These are phyloP conservation scores for Beauveria medogensis DNA, from an alignment of 2,329 filamentous ascomycete genomes.

Conservation along the genomic window DNA sequence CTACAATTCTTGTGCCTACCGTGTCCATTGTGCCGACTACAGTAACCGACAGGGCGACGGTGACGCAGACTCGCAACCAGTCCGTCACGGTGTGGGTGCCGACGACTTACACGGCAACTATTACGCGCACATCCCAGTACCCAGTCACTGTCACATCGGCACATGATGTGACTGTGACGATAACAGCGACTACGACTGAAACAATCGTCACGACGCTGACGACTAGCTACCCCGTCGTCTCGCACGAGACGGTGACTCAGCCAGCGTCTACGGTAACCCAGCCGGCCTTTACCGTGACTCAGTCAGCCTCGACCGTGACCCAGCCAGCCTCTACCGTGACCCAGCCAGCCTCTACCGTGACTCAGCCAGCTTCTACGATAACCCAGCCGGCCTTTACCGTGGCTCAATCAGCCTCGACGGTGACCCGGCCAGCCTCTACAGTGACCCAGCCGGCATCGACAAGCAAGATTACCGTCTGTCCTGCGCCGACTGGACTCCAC, in stretches of 20 bases:
- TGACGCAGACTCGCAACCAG: not conserved
- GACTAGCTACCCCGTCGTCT: constrained; percentile 26
- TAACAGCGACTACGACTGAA: constrained; percentile 2
- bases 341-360: no score
- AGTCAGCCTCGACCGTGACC: no score
- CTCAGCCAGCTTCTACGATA: constrained; percentile 13
- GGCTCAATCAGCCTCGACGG: not conserved
- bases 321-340: no score
- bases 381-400: not conserved
- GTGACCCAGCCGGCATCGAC: not conserved
- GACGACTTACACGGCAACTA: not conserved
- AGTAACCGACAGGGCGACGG: not conserved
- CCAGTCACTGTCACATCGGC: not conserved
- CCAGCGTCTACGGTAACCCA: constrained; percentile 13
- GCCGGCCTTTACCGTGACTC: not conserved
- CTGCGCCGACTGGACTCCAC: constrained; percentile 32
- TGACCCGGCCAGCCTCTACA: constrained; percentile 12
- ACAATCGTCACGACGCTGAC: constrained; percentile 11
- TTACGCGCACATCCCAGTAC: not conserved
- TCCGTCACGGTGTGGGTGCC: constrained; percentile 9
- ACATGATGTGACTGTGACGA: not conserved
- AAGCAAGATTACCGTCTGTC: constrained; percentile 30
- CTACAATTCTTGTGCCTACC: constrained; percentile 5
- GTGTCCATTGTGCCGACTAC: not conserved
- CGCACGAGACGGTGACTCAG: constrained; percentile 22